Base-by-base conservation (phyloP, 352 stramenopile genomes). In the Phytophthora pini region DNA sequence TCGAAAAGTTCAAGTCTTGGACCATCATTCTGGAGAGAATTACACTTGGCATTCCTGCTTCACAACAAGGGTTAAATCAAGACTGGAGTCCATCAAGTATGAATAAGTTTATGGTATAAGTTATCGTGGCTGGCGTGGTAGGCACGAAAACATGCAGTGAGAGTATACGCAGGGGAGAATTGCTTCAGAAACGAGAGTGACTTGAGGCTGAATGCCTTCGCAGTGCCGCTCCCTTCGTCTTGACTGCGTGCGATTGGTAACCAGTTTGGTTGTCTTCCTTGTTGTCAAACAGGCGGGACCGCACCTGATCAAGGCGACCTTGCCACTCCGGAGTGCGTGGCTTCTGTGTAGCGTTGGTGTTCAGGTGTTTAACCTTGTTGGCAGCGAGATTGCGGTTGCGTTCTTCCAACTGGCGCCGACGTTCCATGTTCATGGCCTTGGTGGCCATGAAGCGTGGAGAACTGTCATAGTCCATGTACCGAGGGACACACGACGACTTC, bases 391-490 rank as follows among this genome's bases (percentile, higher is more conserved):
- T 67, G 20, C 67, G 67, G 24, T 64, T 76, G 54, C 65, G 61
- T 48, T 80, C 60, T 50, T 81, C 61, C 11, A 77, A 45, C 17
- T 74, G 55, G 22, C 70, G 70, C 15, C 74, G 74, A 9, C 70
- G 74, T 26, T 81, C 66, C 24, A 74, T 17, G 56, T 81, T 81
- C 59, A 50, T 54, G 40, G 70, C 66, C 61, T 79, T 81, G 6
- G 59, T 76, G 36, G 67, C 74, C 10, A 52, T 62, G 27, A 71
- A 81, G n/a, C 70, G 74, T 27, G 66, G 55, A 24, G 74, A 76
- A 20, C 60, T 76, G 6, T 68, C 56, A 51, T 81, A 81, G 56
- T 76, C 59, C 58, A 81, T 63, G 56, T 79, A 81, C 7, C 74
- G 50, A 44, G 70, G 44, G 13, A 56, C 39, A 26, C 47, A 53